These are phyloP conservation scores for Syzygium syzygioides DNA, from an alignment of 441 rosid species.

Conservation along the genomic window DNA sequence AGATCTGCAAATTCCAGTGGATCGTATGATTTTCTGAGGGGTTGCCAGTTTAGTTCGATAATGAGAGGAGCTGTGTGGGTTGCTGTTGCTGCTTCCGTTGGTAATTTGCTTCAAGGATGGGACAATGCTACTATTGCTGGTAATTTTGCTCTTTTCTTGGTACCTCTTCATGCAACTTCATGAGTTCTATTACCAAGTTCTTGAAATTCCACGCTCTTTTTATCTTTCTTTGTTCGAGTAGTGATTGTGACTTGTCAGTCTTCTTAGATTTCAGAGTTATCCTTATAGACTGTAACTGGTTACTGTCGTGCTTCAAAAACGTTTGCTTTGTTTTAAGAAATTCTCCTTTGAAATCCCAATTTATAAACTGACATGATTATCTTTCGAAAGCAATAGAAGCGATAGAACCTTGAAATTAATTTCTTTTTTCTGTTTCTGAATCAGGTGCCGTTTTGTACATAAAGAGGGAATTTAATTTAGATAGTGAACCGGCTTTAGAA, in stretches of 20 bases:
- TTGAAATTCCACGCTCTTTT: neutral
- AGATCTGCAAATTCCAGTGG: conserved; percentile 1
- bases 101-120: conserved; percentile 98
- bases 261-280: neutral
- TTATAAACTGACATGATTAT: neutral
- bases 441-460: conserved; percentile 56
- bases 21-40: neutral
- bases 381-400: neutral
- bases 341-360: neutral
- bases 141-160: conserved; percentile 9
- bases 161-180: neutral
- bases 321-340: neutral
- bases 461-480: conserved; percentile 59
- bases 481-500: conserved; percentile 58
- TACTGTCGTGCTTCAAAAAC: neutral
- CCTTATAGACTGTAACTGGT: neutral
- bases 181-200: neutral
- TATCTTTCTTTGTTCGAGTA: neutral
- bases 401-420: neutral
- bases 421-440: conserved; percentile 7
- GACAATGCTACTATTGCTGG: conserved; percentile 99
- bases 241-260: neutral
- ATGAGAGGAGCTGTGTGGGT: conserved; percentile 94
- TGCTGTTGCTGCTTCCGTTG: conserved; percentile 89
- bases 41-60: neutral